Evolutionary conservation across 805 yeast genomes (phyloP), one percentile per base, ranked within the genome.

Genomic region (Metschnikowia vanudenii): DNA sequence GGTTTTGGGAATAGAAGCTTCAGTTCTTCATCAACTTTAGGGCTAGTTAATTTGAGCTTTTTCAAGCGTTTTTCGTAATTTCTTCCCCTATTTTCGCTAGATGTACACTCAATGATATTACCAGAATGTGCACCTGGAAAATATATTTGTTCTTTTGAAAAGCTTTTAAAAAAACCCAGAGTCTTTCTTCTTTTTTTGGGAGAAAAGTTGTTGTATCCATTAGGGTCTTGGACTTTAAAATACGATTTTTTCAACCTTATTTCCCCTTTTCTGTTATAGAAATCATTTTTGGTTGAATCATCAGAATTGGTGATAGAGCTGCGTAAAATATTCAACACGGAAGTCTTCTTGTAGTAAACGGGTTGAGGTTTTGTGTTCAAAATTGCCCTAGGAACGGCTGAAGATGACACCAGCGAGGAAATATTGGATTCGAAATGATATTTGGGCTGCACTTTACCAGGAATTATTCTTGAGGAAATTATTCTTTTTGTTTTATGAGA

Each of bases 191-290:
- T 29, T n/a, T 12, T 29, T 13, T 29, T 29, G 32, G 13, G 14
- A 29, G 11, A 4, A 7, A n/a, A 6, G 32, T 10, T n/a, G 5
- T 29, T 29, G 32, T 29, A 11, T 10, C 32, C 32, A 29, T 29
- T 6, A 29, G 24, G 24, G 8, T 8, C 8, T 8, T 22, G 4
- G 24, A 22, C 24, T 32, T 32, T 6, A 12, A 4, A 17, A 17
- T 34, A 41, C 2, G 45, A 41, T 13, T 34, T 41, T 3, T 24
- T 26, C 19, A 41, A 24, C 13, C 45, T 22, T 10, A 41, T 13
- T 17, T 28, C 45, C 4, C 29, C 45, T n/a, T 6, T n/a, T 19
- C 19, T 12, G 13, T 39, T 30, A n/a, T 31, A 30, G 19, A 8
- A 19, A n/a, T 39, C 37, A 16, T 30, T 11, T 7, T 8, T 13